phyloP scores from a whole-genome alignment of 1,284 basidiomycete species.

The Flammula alnicola region DNA sequence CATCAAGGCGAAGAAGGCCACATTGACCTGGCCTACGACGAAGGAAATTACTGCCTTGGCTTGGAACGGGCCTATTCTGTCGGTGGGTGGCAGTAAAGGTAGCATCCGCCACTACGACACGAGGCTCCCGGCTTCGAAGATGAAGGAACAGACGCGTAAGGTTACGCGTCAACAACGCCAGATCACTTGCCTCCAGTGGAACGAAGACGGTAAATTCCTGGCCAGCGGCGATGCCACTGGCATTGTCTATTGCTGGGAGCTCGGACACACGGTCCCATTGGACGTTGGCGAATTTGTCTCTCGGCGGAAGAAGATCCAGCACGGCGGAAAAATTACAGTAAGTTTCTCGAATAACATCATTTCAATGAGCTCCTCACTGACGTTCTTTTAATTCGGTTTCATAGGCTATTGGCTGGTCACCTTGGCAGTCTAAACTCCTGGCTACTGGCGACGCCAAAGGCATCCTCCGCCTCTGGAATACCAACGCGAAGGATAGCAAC shows the following conservation, averaged over 20 bases:
- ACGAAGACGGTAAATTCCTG: slow-evolving; percentile 49
- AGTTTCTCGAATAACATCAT: slow-evolving; percentile 20
- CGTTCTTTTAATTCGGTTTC: neutral
- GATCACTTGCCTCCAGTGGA: slow-evolving; percentile 55
- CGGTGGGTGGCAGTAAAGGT: slow-evolving; percentile 53
- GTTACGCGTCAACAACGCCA: slow-evolving; percentile 53
- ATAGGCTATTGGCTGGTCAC: slow-evolving; percentile 90
- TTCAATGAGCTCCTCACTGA: slow-evolving; percentile 9
- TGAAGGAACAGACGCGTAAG: slow-evolving; percentile 56
- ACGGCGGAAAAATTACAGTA: slow-evolving; percentile 61
- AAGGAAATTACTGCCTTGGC: slow-evolving; percentile 51
- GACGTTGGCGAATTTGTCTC: slow-evolving; percentile 60
- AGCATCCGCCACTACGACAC: slow-evolving; percentile 59
- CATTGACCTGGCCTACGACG: slow-evolving; percentile 43
- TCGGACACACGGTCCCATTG: slow-evolving; percentile 48
- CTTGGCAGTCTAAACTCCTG: slow-evolving; percentile 85
- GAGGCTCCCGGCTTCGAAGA: slow-evolving; percentile 47
- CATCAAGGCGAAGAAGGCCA: slow-evolving; percentile 48
- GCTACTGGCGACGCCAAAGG: slow-evolving; percentile 87
- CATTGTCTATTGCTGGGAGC: slow-evolving; percentile 57
- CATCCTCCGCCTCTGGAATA: slow-evolving; percentile 80
- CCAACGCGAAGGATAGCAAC: slow-evolving; percentile 49
- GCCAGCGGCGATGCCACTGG: slow-evolving; percentile 60
- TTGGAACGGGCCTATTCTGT: slow-evolving; percentile 52
- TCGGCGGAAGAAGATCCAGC: slow-evolving; percentile 61